Evolutionary conservation across 1,284 basidiomycete species (phyloP), one percentile per base, ranked within the genome.

Genomic region (Coniferiporia sulphurascens): DNA sequence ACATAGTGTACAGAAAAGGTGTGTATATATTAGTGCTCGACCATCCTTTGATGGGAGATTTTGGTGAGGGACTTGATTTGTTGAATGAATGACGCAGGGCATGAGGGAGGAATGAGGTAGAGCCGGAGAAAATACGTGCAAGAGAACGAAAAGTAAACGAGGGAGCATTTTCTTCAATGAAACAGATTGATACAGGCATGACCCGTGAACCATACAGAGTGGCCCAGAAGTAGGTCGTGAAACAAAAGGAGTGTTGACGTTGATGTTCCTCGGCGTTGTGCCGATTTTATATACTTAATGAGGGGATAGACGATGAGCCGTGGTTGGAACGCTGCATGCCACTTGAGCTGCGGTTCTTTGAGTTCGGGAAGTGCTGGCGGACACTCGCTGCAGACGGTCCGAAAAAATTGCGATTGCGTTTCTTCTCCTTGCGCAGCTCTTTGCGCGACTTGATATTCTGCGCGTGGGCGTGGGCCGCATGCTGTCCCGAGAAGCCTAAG

Each of bases 281-380:
- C 32, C 15, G 17, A 34, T 13, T 21, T 64, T 60, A 68, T 44
- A 66, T 60, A 48, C 52, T 68, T 45, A 67, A 59, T 19, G 66
- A 62, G 41, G 67, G 65, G 41, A 68, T 63, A 34, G 74, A 68
- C 17, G 74, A 75, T 38, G 71, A 72, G 62, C 78, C 78, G 63
- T 75, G 79, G 19, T 74, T 74, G n/a, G 73, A 73, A 62, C 87
- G 81, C 70, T 90, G 87, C 67, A 77, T 71, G 54, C 84, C 79
- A 60, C 78, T 76, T 46, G 80, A 77, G 62, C 82, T 77, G 46
- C 87, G 79, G 56, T 75, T 75, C 74, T 87, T 90, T 67, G 74
- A 73, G 67, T 90, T 90, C 17, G 87, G 85, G 67, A 86, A 84
- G 66, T 86, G 84, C n/a, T 80, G 82, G 27, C 77, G 74, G 56